phyloP scores from a whole-genome alignment of 257 asterid genomes.

The Thymus quinquecostatus region DNA sequence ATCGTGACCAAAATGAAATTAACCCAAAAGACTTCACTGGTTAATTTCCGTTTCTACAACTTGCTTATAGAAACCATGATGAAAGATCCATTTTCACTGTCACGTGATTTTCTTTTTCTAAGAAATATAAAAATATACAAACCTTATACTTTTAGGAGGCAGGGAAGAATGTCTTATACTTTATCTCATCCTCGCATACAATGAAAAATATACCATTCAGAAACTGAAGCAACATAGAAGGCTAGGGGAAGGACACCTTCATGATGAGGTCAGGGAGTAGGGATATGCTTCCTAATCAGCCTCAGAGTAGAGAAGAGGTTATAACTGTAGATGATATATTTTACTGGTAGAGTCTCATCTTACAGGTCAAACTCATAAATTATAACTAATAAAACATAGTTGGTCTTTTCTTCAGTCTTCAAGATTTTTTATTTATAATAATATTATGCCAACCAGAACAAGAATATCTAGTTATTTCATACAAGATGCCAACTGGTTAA shows the following conservation, averaged over 20 bases:
- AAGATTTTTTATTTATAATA: no score
- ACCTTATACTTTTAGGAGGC: slow-evolving; percentile 5
- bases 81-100: slow-evolving; percentile 9
- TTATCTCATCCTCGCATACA: not conserved
- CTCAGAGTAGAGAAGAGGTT: not conserved
- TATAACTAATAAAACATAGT: slow-evolving; percentile 12
- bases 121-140: not conserved
- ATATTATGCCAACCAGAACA: slow-evolving; percentile 11
- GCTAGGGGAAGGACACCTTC: not conserved
- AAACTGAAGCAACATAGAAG: slow-evolving; percentile 3
- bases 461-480: not conserved
- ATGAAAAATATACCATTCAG: not conserved
- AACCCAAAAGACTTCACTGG: not conserved
- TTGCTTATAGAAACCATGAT: not conserved
- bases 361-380: not conserved
- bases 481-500: slow-evolving; percentile 12
- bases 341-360: slow-evolving; percentile 18
- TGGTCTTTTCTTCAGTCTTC: slow-evolving; percentile 8
- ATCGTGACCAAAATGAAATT: slow-evolving; percentile 2
- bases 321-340: not conserved
- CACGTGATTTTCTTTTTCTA: no score
- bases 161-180: not conserved
- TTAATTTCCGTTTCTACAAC: not conserved
- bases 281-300: slow-evolving; percentile 6
- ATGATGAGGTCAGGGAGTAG: not conserved